Base-by-base conservation (phyloP, 1,284 basidiomycete genomes). In the Microbotryum intermedium region DNA sequence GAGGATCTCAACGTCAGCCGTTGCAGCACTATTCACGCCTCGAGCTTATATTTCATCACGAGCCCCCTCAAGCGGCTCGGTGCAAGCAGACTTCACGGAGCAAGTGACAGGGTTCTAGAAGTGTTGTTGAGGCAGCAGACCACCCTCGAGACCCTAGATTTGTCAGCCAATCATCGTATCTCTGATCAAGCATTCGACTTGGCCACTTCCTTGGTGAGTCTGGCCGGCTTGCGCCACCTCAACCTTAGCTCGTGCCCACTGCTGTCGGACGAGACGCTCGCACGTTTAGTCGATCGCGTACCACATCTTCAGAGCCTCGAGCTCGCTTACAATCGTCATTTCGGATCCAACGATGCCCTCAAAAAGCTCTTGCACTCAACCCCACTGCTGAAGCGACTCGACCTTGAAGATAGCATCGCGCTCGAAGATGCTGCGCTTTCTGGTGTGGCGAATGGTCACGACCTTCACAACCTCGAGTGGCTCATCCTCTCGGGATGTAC, bases 281-380 rank as follows among this genome's bases (percentile, higher is more conserved):
- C 82, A 7, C 82, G 86, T 69, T 77, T 97, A 26, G 83, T 86
- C 6, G 75, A 84, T 70, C 78, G 83, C 11, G 79, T 91, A 8
- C 90, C 91, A 1, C 72, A 78, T 53, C 78, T 95, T n/a, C 84
- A 88, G 71, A 81, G 84, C 55, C 77, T 95, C 43, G 91, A 97
- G 75, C 73, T 94, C 59, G 88, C 87, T 1, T 83, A 85, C 8
- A 83, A 90, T 47, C 85, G 86, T 3, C 70, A 78, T n/a, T 81
- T 82, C 50, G 72, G 90, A 61, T 80, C 79, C 61, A 83, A 88
- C 62, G 81, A 80, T 3, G 87, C 88, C 3, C 74, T 95, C 10
- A 76, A 88, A n/a, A 79, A 79, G 48, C 78, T 95, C 21, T 74
- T 95, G 43, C 74, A 76, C 49, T 87, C 85, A 11, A 85, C 84